Evolutionary conservation across 2,329 filamentous ascomycete species (phyloP).

Genomic region (Ceratocystis lukuohia): DNA sequence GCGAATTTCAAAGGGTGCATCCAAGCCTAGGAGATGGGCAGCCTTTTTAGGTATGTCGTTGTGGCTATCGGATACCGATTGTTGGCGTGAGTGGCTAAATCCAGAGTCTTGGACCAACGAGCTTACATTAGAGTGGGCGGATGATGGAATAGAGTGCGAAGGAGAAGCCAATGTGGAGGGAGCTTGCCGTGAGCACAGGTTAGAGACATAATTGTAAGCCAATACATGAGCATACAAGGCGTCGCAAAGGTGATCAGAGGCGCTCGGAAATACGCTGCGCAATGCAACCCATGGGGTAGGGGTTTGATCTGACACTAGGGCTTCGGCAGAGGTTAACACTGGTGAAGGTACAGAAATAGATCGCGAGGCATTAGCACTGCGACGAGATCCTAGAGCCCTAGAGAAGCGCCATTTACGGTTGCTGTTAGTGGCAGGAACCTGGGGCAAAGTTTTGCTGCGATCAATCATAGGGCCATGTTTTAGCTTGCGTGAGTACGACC

Average conservation of each 20-base stretch:
- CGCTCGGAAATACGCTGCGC: conserved; percentile 39
- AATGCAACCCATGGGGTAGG: conserved; percentile 32
- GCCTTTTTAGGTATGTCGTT: conserved; percentile 39
- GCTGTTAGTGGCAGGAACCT: neutral
- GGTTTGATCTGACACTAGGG: neutral
- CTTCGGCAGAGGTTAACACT: neutral
- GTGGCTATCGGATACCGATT: conserved; percentile 17
- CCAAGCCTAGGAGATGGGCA: conserved; percentile 37
- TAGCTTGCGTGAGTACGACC: conserved; percentile 41
- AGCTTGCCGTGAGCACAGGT: conserved; percentile 22
- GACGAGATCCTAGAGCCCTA: conserved; percentile 12
- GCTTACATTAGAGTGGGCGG: conserved; percentile 19
- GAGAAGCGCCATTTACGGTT: conserved; percentile 17
- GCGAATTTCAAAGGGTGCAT: conserved; percentile 20
- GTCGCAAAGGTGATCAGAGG: conserved; percentile 43
- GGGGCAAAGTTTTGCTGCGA: neutral
- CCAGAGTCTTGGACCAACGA: neutral
- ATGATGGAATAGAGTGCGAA: conserved; percentile 15
- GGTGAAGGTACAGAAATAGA: neutral
- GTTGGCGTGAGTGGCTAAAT: conserved; percentile 20
- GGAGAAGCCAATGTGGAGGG: neutral
- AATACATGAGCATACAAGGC: conserved; percentile 46
- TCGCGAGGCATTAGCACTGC: neutral
- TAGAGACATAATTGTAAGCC: conserved; percentile 43
- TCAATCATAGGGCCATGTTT: conserved; percentile 26